These are phyloP conservation scores for Fusarium compactum DNA, from an alignment of 2,329 filamentous ascomycete species.

Conservation along the genomic window DNA sequence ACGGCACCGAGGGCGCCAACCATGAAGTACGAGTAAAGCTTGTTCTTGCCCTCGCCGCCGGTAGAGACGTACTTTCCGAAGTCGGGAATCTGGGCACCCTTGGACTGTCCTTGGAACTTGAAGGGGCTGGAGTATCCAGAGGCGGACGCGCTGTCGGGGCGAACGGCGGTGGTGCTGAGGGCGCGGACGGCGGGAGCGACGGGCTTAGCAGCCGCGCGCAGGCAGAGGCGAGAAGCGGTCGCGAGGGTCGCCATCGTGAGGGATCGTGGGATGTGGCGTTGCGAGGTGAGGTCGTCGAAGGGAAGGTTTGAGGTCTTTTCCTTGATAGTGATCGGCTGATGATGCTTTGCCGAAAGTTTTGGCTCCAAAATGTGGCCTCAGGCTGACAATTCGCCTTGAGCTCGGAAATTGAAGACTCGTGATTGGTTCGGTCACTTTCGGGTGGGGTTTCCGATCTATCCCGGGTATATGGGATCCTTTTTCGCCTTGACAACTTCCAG, in stretches of 20 bases:
- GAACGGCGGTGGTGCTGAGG: slow-evolving; percentile 67
- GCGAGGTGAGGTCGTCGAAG: slow-evolving; percentile 44
- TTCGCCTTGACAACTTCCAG: slow-evolving; percentile 26
- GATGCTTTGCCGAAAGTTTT: slow-evolving; percentile 60
- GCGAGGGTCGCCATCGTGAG: slow-evolving; percentile 74
- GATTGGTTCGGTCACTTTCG: slow-evolving; percentile 57
- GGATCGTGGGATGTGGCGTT: slow-evolving; percentile 48
- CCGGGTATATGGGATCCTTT: slow-evolving; percentile 44
- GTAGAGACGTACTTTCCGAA: slow-evolving; percentile 89
- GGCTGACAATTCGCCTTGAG: slow-evolving; percentile 53
- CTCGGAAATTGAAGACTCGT: slow-evolving; percentile 60
- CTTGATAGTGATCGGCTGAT: slow-evolving; percentile 52
- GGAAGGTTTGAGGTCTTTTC: slow-evolving; percentile 63
- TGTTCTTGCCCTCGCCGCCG: slow-evolving; percentile 76
- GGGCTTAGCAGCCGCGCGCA: slow-evolving; percentile 67
- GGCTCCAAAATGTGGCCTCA: slow-evolving; percentile 57
- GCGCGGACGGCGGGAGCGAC: slow-evolving; percentile 62
- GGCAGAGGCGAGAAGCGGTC: slow-evolving; percentile 75
- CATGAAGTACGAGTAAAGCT: slow-evolving; percentile 98
- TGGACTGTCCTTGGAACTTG: slow-evolving; percentile 71
- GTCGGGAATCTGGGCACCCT: slow-evolving; percentile 81
- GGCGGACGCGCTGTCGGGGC: slow-evolving; percentile 61
- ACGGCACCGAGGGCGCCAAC: slow-evolving; percentile 94
- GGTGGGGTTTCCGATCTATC: slow-evolving; percentile 49
- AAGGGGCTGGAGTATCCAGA: slow-evolving; percentile 72